phyloP scores from a whole-genome alignment of 495 filamentous ascomycete species.

The Aspergillus biplanus region DNA sequence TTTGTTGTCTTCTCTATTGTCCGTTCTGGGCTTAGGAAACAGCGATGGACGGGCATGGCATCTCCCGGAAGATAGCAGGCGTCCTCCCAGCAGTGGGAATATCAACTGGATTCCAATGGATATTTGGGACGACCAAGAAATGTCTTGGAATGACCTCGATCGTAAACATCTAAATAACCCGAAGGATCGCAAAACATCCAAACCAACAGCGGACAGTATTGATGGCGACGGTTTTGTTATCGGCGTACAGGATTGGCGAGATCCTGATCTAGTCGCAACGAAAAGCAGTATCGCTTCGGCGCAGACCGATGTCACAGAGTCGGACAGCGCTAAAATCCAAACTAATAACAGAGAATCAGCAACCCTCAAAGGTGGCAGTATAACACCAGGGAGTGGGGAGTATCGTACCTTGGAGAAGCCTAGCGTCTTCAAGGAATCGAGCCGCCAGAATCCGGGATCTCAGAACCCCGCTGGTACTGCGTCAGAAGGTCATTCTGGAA shows the following conservation, averaged over 20 bases:
- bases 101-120: constrained; percentile 76
- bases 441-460: constrained; percentile 10
- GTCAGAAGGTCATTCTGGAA: neutral
- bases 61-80: constrained; percentile 57
- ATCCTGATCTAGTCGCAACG: constrained; percentile 70
- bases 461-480: neutral
- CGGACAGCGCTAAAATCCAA: constrained; percentile 31
- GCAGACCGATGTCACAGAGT: constrained; percentile 29
- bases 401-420: constrained; percentile 54
- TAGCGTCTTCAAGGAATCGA: constrained; percentile 25
- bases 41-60: constrained; percentile 28
- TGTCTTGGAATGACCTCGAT: constrained; percentile 22
- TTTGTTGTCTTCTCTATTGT: constrained; percentile 55
- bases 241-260: constrained; percentile 90
- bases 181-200: constrained; percentile 27
- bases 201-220: constrained; percentile 26
- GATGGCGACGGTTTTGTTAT: constrained; percentile 80
- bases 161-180: neutral
- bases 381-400: constrained; percentile 78
- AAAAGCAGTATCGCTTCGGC: constrained; percentile 36
- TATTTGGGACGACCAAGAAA: constrained; percentile 64
- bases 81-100: constrained; percentile 81
- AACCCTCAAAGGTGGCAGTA: constrained; percentile 65
- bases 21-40: constrained; percentile 56
- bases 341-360: constrained; percentile 37